Evolutionary conservation across 148 eudicot genomes (phyloP).

Genomic region (Amaranthus hypochondriacus): DNA sequence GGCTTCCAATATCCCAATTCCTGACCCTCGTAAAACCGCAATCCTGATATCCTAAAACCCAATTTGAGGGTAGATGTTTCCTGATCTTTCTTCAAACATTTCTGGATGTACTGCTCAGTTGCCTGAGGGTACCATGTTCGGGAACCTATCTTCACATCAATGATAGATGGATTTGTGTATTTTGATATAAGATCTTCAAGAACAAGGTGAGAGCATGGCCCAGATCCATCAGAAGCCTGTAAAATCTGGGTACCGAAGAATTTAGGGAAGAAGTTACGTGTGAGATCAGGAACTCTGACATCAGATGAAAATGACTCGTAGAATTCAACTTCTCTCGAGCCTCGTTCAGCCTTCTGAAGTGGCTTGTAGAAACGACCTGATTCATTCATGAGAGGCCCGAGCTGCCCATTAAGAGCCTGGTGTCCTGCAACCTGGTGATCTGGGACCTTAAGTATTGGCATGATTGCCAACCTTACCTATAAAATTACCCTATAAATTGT

Average conservation of each 20-base stretch:
- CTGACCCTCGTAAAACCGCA: constrained; percentile 39
- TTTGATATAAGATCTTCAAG: constrained; percentile 46
- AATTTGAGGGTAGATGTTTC: constrained; percentile 43
- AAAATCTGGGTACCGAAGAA: constrained; percentile 62
- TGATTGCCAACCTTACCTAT: not conserved
- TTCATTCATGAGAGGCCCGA: constrained; percentile 81
- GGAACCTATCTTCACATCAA: constrained; percentile 86
- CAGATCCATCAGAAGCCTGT: constrained; percentile 83
- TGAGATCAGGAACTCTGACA: constrained; percentile 43
- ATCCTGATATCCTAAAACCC: constrained; percentile 81
- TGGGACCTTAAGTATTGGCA: constrained; percentile 55
- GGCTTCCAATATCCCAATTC: constrained; percentile 79
- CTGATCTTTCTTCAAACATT: constrained; percentile 65
- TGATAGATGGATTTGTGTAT: constrained; percentile 54
- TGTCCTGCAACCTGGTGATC: constrained; percentile 95
- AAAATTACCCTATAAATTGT: not conserved
- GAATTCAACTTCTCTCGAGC: constrained; percentile 61
- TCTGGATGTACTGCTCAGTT: constrained; percentile 60
- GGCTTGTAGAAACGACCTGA: constrained; percentile 92
- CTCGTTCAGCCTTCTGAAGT: constrained; percentile 74
- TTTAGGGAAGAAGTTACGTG: constrained; percentile 64
- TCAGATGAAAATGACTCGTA: constrained; percentile 60
- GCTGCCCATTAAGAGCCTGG: constrained; percentile 54
- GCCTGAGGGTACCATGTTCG: constrained; percentile 78
- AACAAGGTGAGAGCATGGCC: constrained; percentile 65